Evolutionary conservation across 345 rosid genomes (phyloP), one percentile per base, ranked within the genome.

Genomic region (Salix udensis): DNA sequence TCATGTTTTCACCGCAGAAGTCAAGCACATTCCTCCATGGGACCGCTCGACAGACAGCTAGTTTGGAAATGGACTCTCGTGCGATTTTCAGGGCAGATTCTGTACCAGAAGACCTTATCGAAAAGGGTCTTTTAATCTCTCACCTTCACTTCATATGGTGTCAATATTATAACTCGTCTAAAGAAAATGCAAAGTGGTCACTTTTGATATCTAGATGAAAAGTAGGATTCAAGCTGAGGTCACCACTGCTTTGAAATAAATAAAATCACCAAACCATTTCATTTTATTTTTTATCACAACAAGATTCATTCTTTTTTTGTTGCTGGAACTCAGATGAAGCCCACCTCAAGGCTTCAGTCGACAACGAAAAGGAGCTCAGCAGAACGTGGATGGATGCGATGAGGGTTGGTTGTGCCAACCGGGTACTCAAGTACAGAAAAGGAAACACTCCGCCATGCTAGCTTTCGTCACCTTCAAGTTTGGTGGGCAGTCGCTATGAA

Each of bases 331-430:
- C 34, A 31, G 34, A 31, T 31, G 86, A 87, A 81, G 3, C 88
- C 89, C 1, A 87, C 89, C 15, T 83, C 69, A 5, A 87, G 85
- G 21, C 44, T 14, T 0, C 89, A 88, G 1, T 73, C 16, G 3
- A 48, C 3, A 2, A 81, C 68, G 58, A 83, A 76, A 14, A 82
- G 72, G 39, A 76, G 81, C 79, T 83, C 85, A 6, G 85, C 75
- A 3, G 82, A 70, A 18, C 84, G 86, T 58, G 85, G 88, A 58
- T 86, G 88, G 11, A 71, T 75, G 62, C 79, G 88, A 15, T 81
- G 86, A 0, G 85, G 82, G 70, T 83, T 81, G 7, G 26, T 24
- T 1, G 79, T 61, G 14, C 78, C 80, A 0, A 64, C 36, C 0
- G 86, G 84, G 78, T 64, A 87, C 13, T 72, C 66, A 1, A 84